Conservation (phyloP, 2,329 filamentous ascomycete genomes). For the Sporothrix phasma region DNA sequence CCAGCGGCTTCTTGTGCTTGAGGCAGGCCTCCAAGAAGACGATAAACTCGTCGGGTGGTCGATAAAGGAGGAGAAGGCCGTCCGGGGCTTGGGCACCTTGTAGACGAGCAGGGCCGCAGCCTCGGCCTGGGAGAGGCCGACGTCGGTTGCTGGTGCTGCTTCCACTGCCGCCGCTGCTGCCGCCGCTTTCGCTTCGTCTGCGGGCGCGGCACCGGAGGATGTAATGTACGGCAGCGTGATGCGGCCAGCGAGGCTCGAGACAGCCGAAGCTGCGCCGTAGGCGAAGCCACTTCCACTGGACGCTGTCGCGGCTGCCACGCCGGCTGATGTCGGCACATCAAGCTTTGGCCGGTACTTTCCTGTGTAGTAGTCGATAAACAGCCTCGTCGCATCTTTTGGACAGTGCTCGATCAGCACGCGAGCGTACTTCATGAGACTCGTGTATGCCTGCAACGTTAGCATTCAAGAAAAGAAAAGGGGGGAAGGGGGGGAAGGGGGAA, state of each 20-base stretch:
- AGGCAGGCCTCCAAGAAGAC: constrained; percentile 84
- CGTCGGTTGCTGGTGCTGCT: background rate
- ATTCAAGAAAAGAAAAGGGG: background rate
- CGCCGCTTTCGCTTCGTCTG: background rate
- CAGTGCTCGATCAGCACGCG: constrained; percentile 83
- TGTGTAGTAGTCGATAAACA: constrained; percentile 94
- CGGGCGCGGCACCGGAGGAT: constrained; percentile 28
- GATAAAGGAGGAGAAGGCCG: constrained; percentile 92
- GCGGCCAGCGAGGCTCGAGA: constrained; percentile 76
- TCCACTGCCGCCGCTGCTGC: background rate
- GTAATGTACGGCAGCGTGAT: constrained; percentile 82
- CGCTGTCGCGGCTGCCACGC: constrained; percentile 29
- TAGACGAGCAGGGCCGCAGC: constrained; percentile 44
- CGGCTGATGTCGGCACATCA: constrained; percentile 33
- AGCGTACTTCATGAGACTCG: constrained; percentile 90
- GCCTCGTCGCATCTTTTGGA: constrained; percentile 65
- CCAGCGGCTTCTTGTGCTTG: constrained; percentile 53
- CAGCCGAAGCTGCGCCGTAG: constrained; percentile 58
- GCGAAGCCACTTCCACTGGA: constrained; percentile 35
- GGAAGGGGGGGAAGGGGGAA: constrained; percentile 23
- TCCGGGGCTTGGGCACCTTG: constrained; percentile 69
- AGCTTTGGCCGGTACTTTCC: constrained; percentile 68
- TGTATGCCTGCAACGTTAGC: constrained; percentile 52
- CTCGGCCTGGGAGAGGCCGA: constrained; percentile 26
- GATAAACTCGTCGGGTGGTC: constrained; percentile 91